Base-by-base conservation (phyloP, 163 green algal genomes). In the Volvox carteri region DNA sequence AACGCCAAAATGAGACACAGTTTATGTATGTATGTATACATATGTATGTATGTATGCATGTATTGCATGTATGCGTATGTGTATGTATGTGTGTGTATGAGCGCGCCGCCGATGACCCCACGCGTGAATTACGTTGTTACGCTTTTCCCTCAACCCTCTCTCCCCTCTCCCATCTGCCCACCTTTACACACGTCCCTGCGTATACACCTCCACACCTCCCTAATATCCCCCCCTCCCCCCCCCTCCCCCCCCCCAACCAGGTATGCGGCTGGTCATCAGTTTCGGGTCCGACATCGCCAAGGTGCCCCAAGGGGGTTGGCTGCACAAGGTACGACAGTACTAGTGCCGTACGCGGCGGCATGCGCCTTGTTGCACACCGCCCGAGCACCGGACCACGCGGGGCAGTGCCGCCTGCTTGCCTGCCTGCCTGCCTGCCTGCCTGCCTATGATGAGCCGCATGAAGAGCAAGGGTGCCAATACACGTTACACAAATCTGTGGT, bases 241-340 rank as follows among this genome's bases (percentile, higher is more conserved):
- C 46, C 52, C 76, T 11, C 35, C 42, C 2, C 78, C 18, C 37
- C 35, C 37, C 54, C 35, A 33, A 2, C 30, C 42, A 91, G 86
- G 86, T 33, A 77, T 62, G 28, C 65, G 50, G 0, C 62, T 86
- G 37, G 73, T 90, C 46, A 12, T 94, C 11, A 76, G 70, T 9
- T 88, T 91, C 48, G 92, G 92, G 7, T 41, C 88, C n/a, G 90
- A 92, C 70, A 84, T 93, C 16, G 90, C 81, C 2, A 50, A 50
- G 21, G 88, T 93, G 75, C 90, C 90, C 5, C 28, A 75, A 2
- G 90, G 87, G 12, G 89, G 85, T 28, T 85, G 74, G 84, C 68
- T 93, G 48, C 76, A 91, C 84, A 74, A 75, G 73, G 68, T 87
- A 46, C 60, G 60, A 72, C 60, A 16, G 42, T 44, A 5, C 62